These are phyloP conservation scores for Trametes cubensis DNA, from an alignment of 768 basidiomycete genomes.

Conservation along the genomic window DNA sequence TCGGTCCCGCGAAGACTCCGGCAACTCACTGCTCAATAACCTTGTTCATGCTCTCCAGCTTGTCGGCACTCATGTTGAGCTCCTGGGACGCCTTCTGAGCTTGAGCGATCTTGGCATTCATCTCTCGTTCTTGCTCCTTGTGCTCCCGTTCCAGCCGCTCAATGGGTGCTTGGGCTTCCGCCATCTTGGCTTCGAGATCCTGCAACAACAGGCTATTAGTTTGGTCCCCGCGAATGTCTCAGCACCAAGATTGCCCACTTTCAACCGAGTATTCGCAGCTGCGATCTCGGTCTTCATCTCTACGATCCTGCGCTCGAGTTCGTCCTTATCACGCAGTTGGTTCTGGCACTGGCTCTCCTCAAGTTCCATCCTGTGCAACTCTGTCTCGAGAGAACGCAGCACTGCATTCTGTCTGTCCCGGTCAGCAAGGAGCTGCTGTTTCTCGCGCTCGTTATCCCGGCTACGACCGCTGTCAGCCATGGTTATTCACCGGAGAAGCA, in stretches of 20 bases:
- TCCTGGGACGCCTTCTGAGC: conserved; percentile 63
- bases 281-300: conserved; percentile 60
- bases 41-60: conserved; percentile 61
- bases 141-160: conserved; percentile 61
- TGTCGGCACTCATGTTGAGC: conserved; percentile 65
- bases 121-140: conserved; percentile 50
- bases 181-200: conserved; percentile 66
- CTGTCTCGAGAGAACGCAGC: conserved; percentile 58
- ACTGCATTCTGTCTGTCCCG: conserved; percentile 60
- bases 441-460: conserved; percentile 67
- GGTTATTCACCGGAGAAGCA: not conserved
- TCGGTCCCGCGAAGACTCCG: not conserved
- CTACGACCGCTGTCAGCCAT: conserved; percentile 39
- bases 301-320: conserved; percentile 57
- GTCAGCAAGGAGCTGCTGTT: conserved; percentile 56
- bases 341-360: conserved; percentile 58
- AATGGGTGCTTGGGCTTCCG: conserved; percentile 66
- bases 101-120: conserved; percentile 50
- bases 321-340: conserved; percentile 60
- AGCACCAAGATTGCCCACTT: conserved; percentile 43
- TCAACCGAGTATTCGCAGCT: conserved; percentile 47
- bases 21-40: conserved; percentile 61
- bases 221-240: not conserved
- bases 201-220: conserved; percentile 32
- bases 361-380: conserved; percentile 64